These are phyloP conservation scores for Colletotrichum cordylinicola DNA, from an alignment of 2,329 filamentous ascomycete genomes.

Conservation along the genomic window DNA sequence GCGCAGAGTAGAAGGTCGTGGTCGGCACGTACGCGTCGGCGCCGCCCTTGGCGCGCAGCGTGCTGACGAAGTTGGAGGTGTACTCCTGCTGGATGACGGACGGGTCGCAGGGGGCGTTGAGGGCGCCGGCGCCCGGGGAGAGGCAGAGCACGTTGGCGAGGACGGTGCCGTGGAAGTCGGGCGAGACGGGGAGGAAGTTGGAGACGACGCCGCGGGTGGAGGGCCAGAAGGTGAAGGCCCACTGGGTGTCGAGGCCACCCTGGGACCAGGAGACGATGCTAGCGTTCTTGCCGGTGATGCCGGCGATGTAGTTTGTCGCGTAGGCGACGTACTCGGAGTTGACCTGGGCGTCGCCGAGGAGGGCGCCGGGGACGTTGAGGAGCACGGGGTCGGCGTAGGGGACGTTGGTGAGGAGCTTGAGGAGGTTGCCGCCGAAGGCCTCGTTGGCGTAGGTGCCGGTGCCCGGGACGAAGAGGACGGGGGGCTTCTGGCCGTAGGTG, in stretches of 20 bases:
- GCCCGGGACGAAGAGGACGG: conserved; percentile 59
- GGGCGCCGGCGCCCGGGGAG: background rate
- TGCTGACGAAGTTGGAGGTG: conserved; percentile 45
- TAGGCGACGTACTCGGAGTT: conserved; percentile 63
- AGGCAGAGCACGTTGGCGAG: conserved; percentile 22
- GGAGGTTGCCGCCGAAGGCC: conserved; percentile 52
- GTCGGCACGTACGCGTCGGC: conserved; percentile 61
- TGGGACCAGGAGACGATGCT: conserved; percentile 60
- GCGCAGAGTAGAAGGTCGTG: conserved; percentile 55
- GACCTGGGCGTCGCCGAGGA: conserved; percentile 52
- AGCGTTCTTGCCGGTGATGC: conserved; percentile 42
- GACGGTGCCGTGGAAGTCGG: conserved; percentile 48
- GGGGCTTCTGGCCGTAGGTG: conserved; percentile 48
- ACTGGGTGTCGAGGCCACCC: conserved; percentile 59
- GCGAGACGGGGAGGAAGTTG: conserved; percentile 58
- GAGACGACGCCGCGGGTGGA: conserved; percentile 47
- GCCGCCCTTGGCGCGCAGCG: conserved; percentile 47
- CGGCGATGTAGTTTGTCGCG: conserved; percentile 61
- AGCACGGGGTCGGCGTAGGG: conserved; percentile 55
- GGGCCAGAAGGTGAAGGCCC: conserved; percentile 64
- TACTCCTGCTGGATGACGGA: conserved; percentile 53
- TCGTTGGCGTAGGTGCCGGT: conserved; percentile 54
- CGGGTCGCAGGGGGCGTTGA: conserved; percentile 30
- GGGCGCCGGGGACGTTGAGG: conserved; percentile 57
- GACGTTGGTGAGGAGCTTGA: conserved; percentile 49